Evolutionary conservation across 2,329 filamentous ascomycete genomes (phyloP).

Genomic region (Apiospora rasikravindrae): DNA sequence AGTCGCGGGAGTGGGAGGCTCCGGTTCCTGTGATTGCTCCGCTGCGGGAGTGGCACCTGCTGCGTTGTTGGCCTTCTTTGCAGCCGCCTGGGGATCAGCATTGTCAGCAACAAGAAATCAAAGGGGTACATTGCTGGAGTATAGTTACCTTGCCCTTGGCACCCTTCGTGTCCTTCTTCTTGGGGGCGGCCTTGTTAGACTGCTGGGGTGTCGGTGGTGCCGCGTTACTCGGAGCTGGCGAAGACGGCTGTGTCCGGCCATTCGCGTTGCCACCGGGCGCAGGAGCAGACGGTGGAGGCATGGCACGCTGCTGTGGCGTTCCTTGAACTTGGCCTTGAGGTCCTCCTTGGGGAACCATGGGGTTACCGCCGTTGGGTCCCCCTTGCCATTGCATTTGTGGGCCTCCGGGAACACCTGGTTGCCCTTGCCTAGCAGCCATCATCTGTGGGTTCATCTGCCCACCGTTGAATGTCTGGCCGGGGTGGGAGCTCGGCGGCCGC

Average conservation of each 20-base stretch:
- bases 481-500: constrained; percentile 73
- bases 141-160: constrained; percentile 70
- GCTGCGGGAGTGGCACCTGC: constrained; percentile 62
- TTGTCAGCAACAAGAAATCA: constrained; percentile 34
- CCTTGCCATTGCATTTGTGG: constrained; percentile 56
- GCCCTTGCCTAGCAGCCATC: constrained; percentile 51
- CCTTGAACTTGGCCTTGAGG: constrained; percentile 63
- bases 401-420: constrained; percentile 41
- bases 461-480: constrained; percentile 54
- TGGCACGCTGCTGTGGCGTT: constrained; percentile 74
- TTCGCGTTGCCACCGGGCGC: constrained; percentile 50
- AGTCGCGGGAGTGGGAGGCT: constrained; percentile 65
- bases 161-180: constrained; percentile 75
- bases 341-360: constrained; percentile 49
- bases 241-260: constrained; percentile 62
- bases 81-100: constrained; percentile 49
- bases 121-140: constrained; percentile 19
- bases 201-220: constrained; percentile 80
- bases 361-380: constrained; percentile 43
- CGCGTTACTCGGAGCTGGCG: constrained; percentile 66
- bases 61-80: constrained; percentile 68
- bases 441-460: constrained; percentile 65
- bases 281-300: constrained; percentile 71
- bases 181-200: constrained; percentile 73
- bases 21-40: constrained; percentile 60